Evolutionary conservation across 495 filamentous ascomycete genomes (phyloP), one percentile per base, ranked within the genome.

Genomic region (Penicillium salamii): DNA sequence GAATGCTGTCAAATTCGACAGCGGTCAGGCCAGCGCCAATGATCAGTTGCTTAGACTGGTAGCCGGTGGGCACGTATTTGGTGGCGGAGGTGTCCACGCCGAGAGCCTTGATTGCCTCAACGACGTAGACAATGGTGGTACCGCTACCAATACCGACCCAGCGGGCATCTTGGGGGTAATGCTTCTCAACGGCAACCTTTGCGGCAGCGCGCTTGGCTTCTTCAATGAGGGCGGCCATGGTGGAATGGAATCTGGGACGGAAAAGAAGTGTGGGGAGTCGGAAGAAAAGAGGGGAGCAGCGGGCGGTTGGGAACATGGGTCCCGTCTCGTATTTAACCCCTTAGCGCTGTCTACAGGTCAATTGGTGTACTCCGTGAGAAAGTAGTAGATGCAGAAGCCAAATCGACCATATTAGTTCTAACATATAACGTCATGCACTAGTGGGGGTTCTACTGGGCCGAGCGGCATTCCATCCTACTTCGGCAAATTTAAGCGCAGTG

Each of bases 131-230:
- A 28, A 98, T 90, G 1, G 93, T 98, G 44, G 84, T 90, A 49
- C 93, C 93, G 48, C 86, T 91, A 46, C 93, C 93, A 68, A 98
- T 97, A 55, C 93, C 93, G 55, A 97, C 81, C 64, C 84, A 87
- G 45, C 76, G 80, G 62, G 85, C 86, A 44, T 76, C 57, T 40
- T 84, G 74, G 35, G 80, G 75, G 70, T 96, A 92, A 76, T 97
- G 82, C 50, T 93, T 90, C 9, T 78, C 71, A 15, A 98, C 91
- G 45, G 93, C 95, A 49, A 84, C 80, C 66, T 74, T 81, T 40
- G 91, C 92, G 57, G 93, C 93, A 13, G 80, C 79, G 43, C 84
- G 83, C 75, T 98, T 98, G 45, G 93, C 86, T 11, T 74, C 71
- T 73, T 98, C 95, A 62, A 97, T 63, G 37, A 62, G 52, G 43